phyloP scores from a whole-genome alignment of 345 rosid genomes.

The Bruguiera sexangula region DNA sequence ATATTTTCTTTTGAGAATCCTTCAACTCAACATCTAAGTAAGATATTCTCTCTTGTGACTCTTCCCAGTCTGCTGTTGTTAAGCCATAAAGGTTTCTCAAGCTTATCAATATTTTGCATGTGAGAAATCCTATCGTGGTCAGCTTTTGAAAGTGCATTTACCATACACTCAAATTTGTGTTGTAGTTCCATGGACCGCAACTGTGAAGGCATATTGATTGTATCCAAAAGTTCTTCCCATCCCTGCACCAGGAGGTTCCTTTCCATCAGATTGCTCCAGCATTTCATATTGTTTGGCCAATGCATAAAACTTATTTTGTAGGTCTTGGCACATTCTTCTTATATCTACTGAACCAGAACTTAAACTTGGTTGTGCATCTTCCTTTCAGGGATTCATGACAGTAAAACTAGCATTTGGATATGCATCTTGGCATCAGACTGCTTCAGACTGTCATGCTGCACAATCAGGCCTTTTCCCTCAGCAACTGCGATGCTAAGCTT shows the following conservation, averaged over 20 bases:
- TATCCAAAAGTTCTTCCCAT: conserved; percentile 79
- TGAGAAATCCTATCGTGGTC: conserved; percentile 52
- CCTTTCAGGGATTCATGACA: conserved; percentile 70
- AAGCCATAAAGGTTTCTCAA: conserved; percentile 54
- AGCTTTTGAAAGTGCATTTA: conserved; percentile 62
- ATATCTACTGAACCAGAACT: conserved; percentile 51
- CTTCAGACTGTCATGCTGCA: conserved; percentile 20
- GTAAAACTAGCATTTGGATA: conserved; percentile 57
- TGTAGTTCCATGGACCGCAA: conserved; percentile 70
- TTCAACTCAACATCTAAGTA: no score
- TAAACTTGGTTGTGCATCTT: conserved; percentile 56
- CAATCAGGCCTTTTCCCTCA: conserved; percentile 88
- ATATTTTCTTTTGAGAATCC: no score
- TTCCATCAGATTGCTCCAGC: conserved; percentile 96
- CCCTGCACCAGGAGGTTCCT: conserved; percentile 80
- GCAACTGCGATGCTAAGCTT: conserved; percentile 94
- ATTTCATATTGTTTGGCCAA: conserved; percentile 96
- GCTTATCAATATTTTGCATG: conserved; percentile 53
- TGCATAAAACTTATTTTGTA: conserved; percentile 81
- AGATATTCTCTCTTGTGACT: not conserved
- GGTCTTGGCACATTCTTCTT: conserved; percentile 80
- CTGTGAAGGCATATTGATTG: conserved; percentile 65
- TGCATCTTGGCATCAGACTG: conserved; percentile 34
- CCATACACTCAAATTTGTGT: conserved; percentile 81
- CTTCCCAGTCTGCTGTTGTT: conserved; percentile 63